A percentile compares a stretch with the other conserved stretches of the same genome.
Conservation (phyloP, 768 basidiomycete species). For the Hebeloma cylindrosporum region DNA sequence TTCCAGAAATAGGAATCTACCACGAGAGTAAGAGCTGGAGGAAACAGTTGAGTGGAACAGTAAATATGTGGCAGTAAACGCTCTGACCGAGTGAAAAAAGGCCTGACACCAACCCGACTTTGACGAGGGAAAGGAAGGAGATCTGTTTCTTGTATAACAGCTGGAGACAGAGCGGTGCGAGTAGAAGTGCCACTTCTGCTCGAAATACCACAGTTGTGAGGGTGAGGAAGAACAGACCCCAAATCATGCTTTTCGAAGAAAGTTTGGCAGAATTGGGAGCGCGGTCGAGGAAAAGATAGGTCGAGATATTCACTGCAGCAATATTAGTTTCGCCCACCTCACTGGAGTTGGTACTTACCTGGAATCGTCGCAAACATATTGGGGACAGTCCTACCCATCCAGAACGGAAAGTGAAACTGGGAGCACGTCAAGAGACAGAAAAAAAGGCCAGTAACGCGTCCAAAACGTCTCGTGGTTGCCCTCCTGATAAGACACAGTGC, state of each 20-base stretch:
- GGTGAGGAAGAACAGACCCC: conserved; percentile 60
- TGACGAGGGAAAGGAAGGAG: conserved; percentile 43
- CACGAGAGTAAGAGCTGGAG: conserved; percentile 53
- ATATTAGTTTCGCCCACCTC: not conserved
- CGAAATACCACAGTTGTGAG: conserved; percentile 74
- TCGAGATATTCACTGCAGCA: conserved; percentile 57
- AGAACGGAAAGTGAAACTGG: conserved; percentile 92
- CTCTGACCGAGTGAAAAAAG: conserved; percentile 52
- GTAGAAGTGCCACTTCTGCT: conserved; percentile 71
- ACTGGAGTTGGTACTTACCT: conserved; percentile 43
- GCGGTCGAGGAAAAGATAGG: conserved; percentile 47
- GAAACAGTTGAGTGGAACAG: not conserved
- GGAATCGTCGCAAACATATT: conserved; percentile 89
- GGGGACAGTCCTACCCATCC: conserved; percentile 90
- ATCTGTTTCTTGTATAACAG: conserved; percentile 42
- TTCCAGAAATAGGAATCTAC: conserved; percentile 91
- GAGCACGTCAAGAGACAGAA: conserved; percentile 72
- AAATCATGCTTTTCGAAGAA: conserved; percentile 31
- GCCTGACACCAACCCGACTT: conserved; percentile 50
- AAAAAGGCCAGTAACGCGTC: conserved; percentile 50
- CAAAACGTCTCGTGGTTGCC: conserved; percentile 64
- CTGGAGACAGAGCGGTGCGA: conserved; percentile 62
- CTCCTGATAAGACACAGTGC: conserved; percentile 64
- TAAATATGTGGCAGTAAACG: not conserved
- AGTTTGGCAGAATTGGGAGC: conserved; percentile 40